Evolutionary conservation across 768 basidiomycete species (phyloP).

Genomic region (Cytidiella melzeri): DNA sequence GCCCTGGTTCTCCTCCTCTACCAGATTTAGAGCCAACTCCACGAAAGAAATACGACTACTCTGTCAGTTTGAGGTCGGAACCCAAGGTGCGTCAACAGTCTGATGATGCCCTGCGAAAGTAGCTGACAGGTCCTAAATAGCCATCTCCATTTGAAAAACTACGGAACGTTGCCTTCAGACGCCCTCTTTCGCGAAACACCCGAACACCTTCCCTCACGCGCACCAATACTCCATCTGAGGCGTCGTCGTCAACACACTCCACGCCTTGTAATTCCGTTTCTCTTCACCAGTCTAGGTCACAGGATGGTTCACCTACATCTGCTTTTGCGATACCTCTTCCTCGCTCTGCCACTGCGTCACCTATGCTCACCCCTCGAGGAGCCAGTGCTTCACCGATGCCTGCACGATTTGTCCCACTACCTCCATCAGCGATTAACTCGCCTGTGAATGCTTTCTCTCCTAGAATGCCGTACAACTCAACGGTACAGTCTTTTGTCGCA

Average conservation of each 20-base stretch:
- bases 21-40: conserved; percentile 12
- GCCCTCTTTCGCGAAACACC: conserved; percentile 24
- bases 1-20: conserved; percentile 19
- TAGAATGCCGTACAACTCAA: neutral
- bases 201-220: conserved; percentile 31
- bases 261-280: conserved; percentile 45
- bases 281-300: conserved; percentile 29
- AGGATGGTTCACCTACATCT: conserved; percentile 35
- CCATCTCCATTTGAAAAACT: conserved; percentile 23
- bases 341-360: conserved; percentile 23
- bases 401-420: neutral
- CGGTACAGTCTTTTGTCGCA: neutral
- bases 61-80: conserved; percentile 27
- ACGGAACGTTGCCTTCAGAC: conserved; percentile 24
- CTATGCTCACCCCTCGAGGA: conserved; percentile 29
- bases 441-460: neutral
- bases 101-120: neutral
- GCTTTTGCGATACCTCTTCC: conserved; percentile 40
- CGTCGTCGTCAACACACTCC: conserved; percentile 24
- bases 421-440: conserved; percentile 1
- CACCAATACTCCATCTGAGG: conserved; percentile 23
- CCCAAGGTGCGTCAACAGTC: conserved; percentile 20
- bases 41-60: conserved; percentile 27
- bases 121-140: conserved; percentile 10
- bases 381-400: conserved; percentile 14